Percentiles rank a stretch among this genome's conserved stretches.
Conservation (phyloP, 257 asterid genomes). For the Pogostemon cablin region DNA sequence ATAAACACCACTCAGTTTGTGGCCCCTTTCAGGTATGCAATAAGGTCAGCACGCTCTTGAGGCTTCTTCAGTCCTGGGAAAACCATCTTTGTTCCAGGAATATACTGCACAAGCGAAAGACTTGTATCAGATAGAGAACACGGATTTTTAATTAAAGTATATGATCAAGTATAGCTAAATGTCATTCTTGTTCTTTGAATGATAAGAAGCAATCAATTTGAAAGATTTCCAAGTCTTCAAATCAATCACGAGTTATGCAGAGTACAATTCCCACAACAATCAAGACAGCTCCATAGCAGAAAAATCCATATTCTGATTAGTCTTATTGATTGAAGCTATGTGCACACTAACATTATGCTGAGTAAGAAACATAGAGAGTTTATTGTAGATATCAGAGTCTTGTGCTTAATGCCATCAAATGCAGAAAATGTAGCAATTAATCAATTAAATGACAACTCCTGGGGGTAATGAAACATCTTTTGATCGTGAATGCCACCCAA, state of each 20-base stretch:
- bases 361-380: no score
- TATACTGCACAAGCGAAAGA: constrained; percentile 55
- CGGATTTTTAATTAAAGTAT: neutral
- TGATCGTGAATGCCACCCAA: neutral
- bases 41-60: constrained; percentile 83
- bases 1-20: constrained; percentile 30
- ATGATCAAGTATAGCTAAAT: neutral
- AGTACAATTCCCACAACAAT: no score
- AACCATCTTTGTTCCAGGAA: constrained; percentile 93
- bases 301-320: no score
- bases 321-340: no score
- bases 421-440: neutral
- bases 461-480: neutral
- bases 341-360: no score
- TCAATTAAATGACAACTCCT: neutral
- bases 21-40: constrained; percentile 72
- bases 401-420: neutral
- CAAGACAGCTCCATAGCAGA: no score
- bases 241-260: no score
- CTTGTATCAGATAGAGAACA: neutral
- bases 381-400: neutral
- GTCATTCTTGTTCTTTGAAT: no score
- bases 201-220: no score
- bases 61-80: constrained; percentile 96
- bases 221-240: no score